A percentile compares a stretch with the other conserved stretches of the same genome.
These are phyloP conservation scores for Gnomoniopsis smithogilvyi DNA, from an alignment of 2,329 filamentous ascomycete genomes.

Conservation along the genomic window DNA sequence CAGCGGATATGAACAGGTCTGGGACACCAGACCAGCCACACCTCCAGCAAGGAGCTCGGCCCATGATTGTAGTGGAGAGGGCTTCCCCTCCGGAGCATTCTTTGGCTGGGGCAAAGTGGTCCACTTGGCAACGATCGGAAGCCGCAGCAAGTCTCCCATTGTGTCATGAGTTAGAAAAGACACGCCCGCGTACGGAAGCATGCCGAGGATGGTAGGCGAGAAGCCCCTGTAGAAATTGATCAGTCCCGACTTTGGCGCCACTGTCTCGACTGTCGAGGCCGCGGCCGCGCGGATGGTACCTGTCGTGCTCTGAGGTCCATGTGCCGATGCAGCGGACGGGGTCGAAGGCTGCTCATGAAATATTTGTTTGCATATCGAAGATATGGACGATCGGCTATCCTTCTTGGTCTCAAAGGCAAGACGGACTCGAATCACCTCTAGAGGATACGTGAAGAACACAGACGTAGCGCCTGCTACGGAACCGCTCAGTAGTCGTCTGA, in stretches of 20 bases:
- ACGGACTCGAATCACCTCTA: constrained; percentile 89
- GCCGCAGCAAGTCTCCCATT: constrained; percentile 77
- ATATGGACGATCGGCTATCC: constrained; percentile 65
- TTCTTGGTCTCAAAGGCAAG: constrained; percentile 90
- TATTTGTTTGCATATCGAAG: constrained; percentile 79
- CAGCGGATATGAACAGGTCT: constrained; percentile 89
- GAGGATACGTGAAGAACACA: constrained; percentile 93
- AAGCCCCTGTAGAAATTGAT: constrained; percentile 96
- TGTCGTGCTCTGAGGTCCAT: constrained; percentile 29
- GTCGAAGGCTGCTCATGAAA: constrained; percentile 68
- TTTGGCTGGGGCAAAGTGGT: constrained; percentile 68
- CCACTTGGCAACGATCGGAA: constrained; percentile 62
- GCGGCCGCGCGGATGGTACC: constrained; percentile 40
- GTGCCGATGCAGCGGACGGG: constrained; percentile 35
- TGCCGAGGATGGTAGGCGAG: constrained; percentile 82
- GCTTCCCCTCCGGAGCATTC: constrained; percentile 55
- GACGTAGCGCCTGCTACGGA: constrained; percentile 80
- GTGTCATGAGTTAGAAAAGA: constrained; percentile 96
- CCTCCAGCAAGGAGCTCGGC: constrained; percentile 85
- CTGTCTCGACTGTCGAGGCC: constrained; percentile 43
- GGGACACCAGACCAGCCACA: constrained; percentile 81
- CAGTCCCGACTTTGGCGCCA: constrained; percentile 64
- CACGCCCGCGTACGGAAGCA: constrained; percentile 94
- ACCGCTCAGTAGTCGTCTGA: constrained; percentile 71
- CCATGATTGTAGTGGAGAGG: constrained; percentile 74